phyloP scores from a whole-genome alignment of 2,329 filamentous ascomycete species.

The Fusarium vanettenii region DNA sequence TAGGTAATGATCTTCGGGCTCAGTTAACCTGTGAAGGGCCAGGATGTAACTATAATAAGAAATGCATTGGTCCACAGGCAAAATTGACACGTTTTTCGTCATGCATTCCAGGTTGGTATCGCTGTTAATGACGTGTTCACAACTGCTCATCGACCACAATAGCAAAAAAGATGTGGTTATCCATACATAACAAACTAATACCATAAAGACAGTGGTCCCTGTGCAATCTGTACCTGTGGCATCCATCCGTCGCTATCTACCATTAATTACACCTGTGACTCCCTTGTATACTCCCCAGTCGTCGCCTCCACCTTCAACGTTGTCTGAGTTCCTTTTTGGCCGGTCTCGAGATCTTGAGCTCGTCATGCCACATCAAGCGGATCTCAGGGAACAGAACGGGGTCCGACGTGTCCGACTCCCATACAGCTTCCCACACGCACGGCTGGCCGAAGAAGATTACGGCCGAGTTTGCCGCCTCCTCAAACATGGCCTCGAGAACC shows the following conservation, averaged over 20 bases:
- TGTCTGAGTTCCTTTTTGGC: not conserved
- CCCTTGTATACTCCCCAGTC: not conserved
- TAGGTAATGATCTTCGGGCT: no score
- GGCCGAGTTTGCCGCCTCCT: not conserved
- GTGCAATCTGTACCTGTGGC: not conserved
- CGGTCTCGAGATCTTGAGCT: not conserved
- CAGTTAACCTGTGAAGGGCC: no score
- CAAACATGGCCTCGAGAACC: not conserved
- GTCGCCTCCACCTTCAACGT: not conserved
- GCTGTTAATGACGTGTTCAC: not conserved
- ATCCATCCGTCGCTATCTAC: not conserved
- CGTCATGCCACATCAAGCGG: not conserved
- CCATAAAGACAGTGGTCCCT: not conserved
- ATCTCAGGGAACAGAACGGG: not conserved
- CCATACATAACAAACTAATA: not conserved
- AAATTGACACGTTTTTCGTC: not conserved
- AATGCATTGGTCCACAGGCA: no score
- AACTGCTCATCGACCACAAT: not conserved
- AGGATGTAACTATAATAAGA: no score
- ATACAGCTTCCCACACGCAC: not conserved
- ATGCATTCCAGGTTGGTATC: not conserved
- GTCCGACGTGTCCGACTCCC: not conserved
- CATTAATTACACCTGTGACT: not conserved
- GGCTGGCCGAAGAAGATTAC: not conserved
- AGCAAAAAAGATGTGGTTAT: not conserved